Evolutionary conservation across 495 filamentous ascomycete species (phyloP).

Genomic region (Penicillium coffeae): DNA sequence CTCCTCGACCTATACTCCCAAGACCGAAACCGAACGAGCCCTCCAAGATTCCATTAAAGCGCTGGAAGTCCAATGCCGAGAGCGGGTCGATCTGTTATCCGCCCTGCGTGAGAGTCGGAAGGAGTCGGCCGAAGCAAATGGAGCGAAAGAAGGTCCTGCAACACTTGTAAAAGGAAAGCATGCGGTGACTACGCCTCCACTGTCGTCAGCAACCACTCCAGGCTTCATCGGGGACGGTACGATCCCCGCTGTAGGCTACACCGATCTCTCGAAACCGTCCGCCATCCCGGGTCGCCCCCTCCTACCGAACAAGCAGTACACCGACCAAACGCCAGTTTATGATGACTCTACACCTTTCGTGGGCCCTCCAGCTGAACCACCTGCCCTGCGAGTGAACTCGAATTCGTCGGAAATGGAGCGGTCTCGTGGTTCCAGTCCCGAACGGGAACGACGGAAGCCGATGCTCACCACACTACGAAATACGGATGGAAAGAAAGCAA

Average conservation of each 20-base stretch:
- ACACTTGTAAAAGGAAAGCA: constrained; percentile 19
- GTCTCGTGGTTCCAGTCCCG: constrained; percentile 73
- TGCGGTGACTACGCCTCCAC: constrained; percentile 1
- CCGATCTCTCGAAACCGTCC: constrained; percentile 69
- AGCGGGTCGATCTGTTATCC: constrained; percentile 84
- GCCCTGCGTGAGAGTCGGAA: constrained; percentile 72
- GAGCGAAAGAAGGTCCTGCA: constrained; percentile 18
- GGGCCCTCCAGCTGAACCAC: constrained; percentile 17
- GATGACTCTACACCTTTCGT: constrained; percentile 12
- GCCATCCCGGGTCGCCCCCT: constrained; percentile 59
- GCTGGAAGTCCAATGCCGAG: constrained; percentile 90
- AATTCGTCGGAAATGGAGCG: constrained; percentile 41
- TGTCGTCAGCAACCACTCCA: constrained; percentile 27
- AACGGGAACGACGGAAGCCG: constrained; percentile 57
- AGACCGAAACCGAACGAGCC: constrained; percentile 79
- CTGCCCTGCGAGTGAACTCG: constrained; percentile 36
- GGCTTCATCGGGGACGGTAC: constrained; percentile 77
- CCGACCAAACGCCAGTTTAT: constrained; percentile 32
- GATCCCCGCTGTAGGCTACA: constrained; percentile 72
- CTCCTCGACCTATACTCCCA: constrained; percentile 64
- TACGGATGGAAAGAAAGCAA: constrained; percentile 55
- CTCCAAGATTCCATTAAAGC: constrained; percentile 75
- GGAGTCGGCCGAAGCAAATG: constrained; percentile 45
- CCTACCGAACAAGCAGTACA: constrained; percentile 46
- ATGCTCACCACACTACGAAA: constrained; percentile 82